Evolutionary conservation across 1,139 yeast species (phyloP).

Genomic region (Lodderomyces metapsilosis): DNA sequence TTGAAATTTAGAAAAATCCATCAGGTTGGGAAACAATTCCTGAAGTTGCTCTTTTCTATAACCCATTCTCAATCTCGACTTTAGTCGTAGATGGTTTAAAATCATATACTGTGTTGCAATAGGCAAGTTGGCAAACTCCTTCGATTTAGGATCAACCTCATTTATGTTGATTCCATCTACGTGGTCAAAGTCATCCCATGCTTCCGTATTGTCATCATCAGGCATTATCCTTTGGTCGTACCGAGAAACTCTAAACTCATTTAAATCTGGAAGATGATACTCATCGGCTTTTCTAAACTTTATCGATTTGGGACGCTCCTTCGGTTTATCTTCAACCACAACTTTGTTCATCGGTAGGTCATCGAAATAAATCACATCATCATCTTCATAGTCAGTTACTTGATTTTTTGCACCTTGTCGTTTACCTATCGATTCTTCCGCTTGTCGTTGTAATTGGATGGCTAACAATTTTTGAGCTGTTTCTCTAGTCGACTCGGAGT

Average conservation of each 20-base stretch:
- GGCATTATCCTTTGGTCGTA: conserved; percentile 74
- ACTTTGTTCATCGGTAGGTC: conserved; percentile 34
- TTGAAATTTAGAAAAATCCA: conserved; percentile 92
- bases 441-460: conserved; percentile 66
- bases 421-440: conserved; percentile 22
- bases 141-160: conserved; percentile 66
- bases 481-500: conserved; percentile 63
- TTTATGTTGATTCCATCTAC: conserved; percentile 72
- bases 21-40: conserved; percentile 72
- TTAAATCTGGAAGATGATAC: conserved; percentile 75
- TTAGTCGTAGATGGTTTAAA: conserved; percentile 73
- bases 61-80: conserved; percentile 94
- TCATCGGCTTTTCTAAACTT: conserved; percentile 59
- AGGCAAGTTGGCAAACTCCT: conserved; percentile 66
- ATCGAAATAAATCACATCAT: conserved; percentile 34
- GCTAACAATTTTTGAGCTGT: conserved; percentile 84
- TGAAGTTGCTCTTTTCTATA: conserved; percentile 84
- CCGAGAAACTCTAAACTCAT: conserved; percentile 32
- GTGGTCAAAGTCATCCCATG: conserved; percentile 61
- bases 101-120: conserved; percentile 85
- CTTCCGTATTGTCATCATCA: conserved; percentile 59
- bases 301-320: conserved; percentile 12
- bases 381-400: conserved; percentile 17
- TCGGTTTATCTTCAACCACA: conserved; percentile 6
- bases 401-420: not conserved